Conservation (phyloP, 2,329 filamentous ascomycete genomes). For the Trematosphaeria pertusa region DNA sequence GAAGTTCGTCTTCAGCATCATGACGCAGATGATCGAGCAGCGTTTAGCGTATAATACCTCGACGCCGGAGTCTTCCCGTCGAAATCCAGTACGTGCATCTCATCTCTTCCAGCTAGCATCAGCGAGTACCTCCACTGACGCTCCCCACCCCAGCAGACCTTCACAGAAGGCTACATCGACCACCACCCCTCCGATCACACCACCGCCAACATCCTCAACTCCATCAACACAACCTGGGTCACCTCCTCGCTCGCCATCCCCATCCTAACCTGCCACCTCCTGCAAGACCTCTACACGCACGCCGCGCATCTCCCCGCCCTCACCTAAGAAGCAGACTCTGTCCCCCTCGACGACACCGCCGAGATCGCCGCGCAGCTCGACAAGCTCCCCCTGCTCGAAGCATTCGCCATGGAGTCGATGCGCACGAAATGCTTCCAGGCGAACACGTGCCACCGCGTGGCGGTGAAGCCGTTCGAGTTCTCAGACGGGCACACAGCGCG, state of each 20-base stretch:
- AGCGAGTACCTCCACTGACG: neutral
- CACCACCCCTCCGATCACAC: conserved; percentile 2
- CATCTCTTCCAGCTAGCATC: neutral
- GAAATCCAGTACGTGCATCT: neutral
- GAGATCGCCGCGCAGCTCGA: neutral
- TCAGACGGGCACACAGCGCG: conserved; percentile 1
- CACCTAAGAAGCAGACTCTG: neutral
- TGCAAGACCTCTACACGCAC: conserved; percentile 1
- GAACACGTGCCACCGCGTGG: conserved; percentile 1
- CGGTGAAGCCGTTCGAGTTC: conserved; percentile 1
- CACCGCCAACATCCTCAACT: neutral
- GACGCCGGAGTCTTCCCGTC: neutral
- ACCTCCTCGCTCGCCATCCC: neutral
- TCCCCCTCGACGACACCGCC: neutral
- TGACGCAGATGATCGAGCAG: neutral
- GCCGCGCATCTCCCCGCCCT: neutral
- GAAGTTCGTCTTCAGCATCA: neutral
- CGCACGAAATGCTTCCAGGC: conserved; percentile 2
- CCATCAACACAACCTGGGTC: conserved; percentile 2
- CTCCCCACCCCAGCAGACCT: neutral
- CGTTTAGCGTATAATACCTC: neutral
- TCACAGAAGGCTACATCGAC: conserved; percentile 3
- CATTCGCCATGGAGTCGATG: conserved; percentile 4
- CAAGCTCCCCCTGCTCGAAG: conserved; percentile 5
- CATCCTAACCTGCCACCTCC: neutral